These are phyloP conservation scores for Botrytis fragariae DNA, from an alignment of 2,329 filamentous ascomycete genomes.

Conservation along the genomic window DNA sequence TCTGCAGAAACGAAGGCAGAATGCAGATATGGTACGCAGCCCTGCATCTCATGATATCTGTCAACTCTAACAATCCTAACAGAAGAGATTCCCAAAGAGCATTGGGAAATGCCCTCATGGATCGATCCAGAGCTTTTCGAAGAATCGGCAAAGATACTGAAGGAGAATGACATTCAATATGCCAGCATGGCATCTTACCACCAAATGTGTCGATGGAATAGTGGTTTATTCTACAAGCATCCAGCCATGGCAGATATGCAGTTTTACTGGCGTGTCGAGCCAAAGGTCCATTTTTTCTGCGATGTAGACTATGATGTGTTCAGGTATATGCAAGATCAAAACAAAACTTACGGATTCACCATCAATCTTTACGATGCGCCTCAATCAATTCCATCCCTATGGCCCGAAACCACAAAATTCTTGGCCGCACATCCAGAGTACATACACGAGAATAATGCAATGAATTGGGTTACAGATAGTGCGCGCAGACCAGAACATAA, in stretches of 20 bases:
- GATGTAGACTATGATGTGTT: slow-evolving; percentile 98
- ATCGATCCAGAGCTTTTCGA: slow-evolving; percentile 84
- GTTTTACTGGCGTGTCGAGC: slow-evolving; percentile 98
- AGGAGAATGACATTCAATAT: slow-evolving; percentile 87
- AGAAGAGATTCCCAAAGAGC: slow-evolving; percentile 90
- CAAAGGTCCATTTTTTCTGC: slow-evolving; percentile 99
- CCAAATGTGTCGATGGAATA: slow-evolving; percentile 99
- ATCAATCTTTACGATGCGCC: slow-evolving; percentile 95
- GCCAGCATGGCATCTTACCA: slow-evolving; percentile 87
- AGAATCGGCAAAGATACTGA: slow-evolving; percentile 78
- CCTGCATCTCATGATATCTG: slow-evolving; percentile 18
- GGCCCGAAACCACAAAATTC: slow-evolving; percentile 95
- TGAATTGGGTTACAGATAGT: slow-evolving; percentile 82
- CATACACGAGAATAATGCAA: slow-evolving; percentile 78
- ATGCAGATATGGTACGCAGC: slow-evolving; percentile 69
- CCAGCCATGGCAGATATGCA: slow-evolving; percentile 76
- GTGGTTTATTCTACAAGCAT: slow-evolving; percentile 95
- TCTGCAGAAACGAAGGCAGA: slow-evolving; percentile 82
- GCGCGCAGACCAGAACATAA: slow-evolving; percentile 75
- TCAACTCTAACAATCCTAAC: slow-evolving; percentile 25
- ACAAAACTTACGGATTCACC: slow-evolving; percentile 98
- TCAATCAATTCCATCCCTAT: slow-evolving; percentile 79
- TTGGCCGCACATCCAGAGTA: slow-evolving; percentile 80
- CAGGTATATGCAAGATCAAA: slow-evolving; percentile 95
- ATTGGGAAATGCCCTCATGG: slow-evolving; percentile 91